These are phyloP conservation scores for Penicillium turbatum DNA, from an alignment of 495 filamentous ascomycete species.

Conservation along the genomic window DNA sequence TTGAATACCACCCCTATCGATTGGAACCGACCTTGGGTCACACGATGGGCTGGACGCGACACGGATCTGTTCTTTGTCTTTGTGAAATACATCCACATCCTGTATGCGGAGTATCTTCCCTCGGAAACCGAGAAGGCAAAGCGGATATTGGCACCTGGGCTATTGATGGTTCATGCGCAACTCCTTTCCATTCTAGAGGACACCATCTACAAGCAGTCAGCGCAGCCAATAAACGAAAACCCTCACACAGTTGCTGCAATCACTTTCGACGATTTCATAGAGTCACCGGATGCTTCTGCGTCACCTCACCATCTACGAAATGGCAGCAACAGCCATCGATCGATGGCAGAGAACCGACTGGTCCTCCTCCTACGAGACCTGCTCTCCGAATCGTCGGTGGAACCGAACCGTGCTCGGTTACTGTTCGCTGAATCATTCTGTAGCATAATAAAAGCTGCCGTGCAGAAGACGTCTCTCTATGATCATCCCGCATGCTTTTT, in stretches of 20 bases:
- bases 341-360: conserved; percentile 89
- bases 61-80: conserved; percentile 94
- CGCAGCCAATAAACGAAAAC: conserved; percentile 48
- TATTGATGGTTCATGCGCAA: conserved; percentile 82
- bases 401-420: conserved; percentile 53
- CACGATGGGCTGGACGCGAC: conserved; percentile 83
- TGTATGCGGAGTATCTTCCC: conserved; percentile 77
- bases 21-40: conserved; percentile 84
- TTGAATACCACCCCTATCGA: conserved; percentile 65
- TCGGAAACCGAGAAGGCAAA: conserved; percentile 60
- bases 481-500: conserved; percentile 88
- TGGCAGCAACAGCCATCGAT: conserved; percentile 61
- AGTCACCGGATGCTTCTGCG: conserved; percentile 63
- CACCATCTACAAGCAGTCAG: conserved; percentile 69
- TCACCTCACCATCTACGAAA: conserved; percentile 61
- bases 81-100: conserved; percentile 81
- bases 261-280: conserved; percentile 73
- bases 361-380: conserved; percentile 85
- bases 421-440: conserved; percentile 79
- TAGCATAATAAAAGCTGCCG: conserved; percentile 64
- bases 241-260: conserved; percentile 55
- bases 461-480: conserved; percentile 73
- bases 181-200: conserved; percentile 76
- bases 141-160: conserved; percentile 64
- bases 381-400: conserved; percentile 61